Evolutionary conservation across 495 filamentous ascomycete genomes (phyloP), one percentile per base, ranked within the genome.

Genomic region (Hypoxylon lienhwacheense): DNA sequence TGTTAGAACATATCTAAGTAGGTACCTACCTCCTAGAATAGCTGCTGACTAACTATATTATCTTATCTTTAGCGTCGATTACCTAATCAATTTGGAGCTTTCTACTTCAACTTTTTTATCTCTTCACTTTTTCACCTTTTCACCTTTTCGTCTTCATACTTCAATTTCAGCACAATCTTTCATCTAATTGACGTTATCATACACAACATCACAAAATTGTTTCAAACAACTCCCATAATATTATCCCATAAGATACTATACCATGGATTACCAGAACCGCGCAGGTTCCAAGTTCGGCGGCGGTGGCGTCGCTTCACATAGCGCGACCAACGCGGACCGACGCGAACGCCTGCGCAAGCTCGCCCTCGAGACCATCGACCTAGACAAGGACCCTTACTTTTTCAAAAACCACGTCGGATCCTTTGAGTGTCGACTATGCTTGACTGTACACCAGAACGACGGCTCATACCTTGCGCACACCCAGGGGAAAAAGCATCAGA

Each of bases 391-490:
- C 76, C 93, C 93, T 0, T 99, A 97, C 80, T 96, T 99, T 81
- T 97, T 99, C 87, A 96, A 95, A 68, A 99, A 99, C 76, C 93
- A 99, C 65, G 89, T 97, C 58, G 93, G 93, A 56, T 92, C 86
- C 70, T 99, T 97, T 75, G 93, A 99, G 69, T 99, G 93, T 70
- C 89, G 95, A 11, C 86, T 99, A 31, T 99, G 93, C 63, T 77
- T 99, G 22, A 99, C 93, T 2, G 95, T 97, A n/a, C 93, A 99
- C 79, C 93, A 99, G 65, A 99, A 99, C 73, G 93, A 99, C 76
- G 93, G 93, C 59, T 97, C 92, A 45, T 99, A 99, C 75, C 90
- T 99, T 62, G 91, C 93, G 0, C 93, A 99, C 74, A 99, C 93
- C 7, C 93, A 99, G 73, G 93, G 93, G 39, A 90, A 92, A 61